Conservation (phyloP, 257 asterid species). For the Lithospermum erythrorhizon region DNA sequence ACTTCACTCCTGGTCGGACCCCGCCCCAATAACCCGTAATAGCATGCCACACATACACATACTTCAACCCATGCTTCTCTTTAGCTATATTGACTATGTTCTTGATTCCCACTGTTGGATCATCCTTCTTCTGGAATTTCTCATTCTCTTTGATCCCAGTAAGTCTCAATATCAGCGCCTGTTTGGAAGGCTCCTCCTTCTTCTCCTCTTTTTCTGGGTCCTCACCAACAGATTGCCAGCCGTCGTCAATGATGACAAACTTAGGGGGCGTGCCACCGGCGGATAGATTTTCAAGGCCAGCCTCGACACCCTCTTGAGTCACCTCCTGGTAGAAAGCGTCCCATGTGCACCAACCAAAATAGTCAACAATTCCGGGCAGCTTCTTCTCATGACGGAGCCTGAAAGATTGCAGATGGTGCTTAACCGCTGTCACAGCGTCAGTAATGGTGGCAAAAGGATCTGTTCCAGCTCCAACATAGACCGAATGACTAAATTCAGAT, state of each 20-base stretch:
- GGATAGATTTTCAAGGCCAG: slow-evolving; percentile 55
- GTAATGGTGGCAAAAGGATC: slow-evolving; percentile 53
- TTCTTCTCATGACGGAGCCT: slow-evolving; percentile 56
- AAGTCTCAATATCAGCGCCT: slow-evolving; percentile 40
- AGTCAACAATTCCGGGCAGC: slow-evolving; percentile 57
- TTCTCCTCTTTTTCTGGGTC: slow-evolving; percentile 17
- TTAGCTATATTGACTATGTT: slow-evolving; percentile 60
- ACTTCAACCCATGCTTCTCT: slow-evolving; percentile 58
- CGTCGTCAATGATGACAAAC: slow-evolving; percentile 78
- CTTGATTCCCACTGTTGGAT: slow-evolving; percentile 43
- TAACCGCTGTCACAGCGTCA: slow-evolving; percentile 53
- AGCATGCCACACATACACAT: slow-evolving; percentile 88
- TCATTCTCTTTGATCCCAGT: slow-evolving; percentile 65
- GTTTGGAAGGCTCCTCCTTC: not conserved
- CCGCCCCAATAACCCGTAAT: slow-evolving; percentile 95
- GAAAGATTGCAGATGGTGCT: slow-evolving; percentile 51
- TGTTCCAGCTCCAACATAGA: slow-evolving; percentile 50
- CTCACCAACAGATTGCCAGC: slow-evolving; percentile 66
- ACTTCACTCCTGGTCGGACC: slow-evolving; percentile 60
- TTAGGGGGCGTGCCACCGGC: slow-evolving; percentile 60
- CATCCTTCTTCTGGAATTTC: slow-evolving; percentile 47
- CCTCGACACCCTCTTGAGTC: slow-evolving; percentile 74
- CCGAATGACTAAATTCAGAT: slow-evolving; percentile 47
- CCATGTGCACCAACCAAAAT: slow-evolving; percentile 93
- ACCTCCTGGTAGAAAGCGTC: slow-evolving; percentile 84